These are phyloP conservation scores for Dactylonectria macrodidyma DNA, from an alignment of 2,329 filamentous ascomycete genomes.

Conservation along the genomic window DNA sequence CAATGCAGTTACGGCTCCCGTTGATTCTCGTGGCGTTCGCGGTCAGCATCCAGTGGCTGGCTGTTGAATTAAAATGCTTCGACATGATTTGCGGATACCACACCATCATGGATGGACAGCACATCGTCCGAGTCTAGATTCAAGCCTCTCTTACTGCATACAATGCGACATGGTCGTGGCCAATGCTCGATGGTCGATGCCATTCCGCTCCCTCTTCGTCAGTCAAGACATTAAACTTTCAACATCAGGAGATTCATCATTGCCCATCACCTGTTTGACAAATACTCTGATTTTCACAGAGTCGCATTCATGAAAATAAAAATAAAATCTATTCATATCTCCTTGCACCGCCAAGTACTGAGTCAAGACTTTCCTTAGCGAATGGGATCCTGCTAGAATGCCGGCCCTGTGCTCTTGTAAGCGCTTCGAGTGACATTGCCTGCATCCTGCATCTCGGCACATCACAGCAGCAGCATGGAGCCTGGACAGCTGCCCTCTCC, in stretches of 20 bases:
- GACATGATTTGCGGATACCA: background rate
- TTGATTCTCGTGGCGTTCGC: background rate
- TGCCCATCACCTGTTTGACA: background rate
- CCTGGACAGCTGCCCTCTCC: slow-evolving; percentile 14
- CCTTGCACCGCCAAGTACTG: slow-evolving; percentile 11
- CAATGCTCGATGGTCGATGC: background rate
- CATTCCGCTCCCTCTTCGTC: background rate
- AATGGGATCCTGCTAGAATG: slow-evolving; percentile 11
- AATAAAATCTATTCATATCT: slow-evolving; percentile 15
- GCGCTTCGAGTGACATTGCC: slow-evolving; percentile 26
- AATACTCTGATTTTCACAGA: background rate
- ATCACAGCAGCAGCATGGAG: slow-evolving; percentile 21
- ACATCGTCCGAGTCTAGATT: background rate
- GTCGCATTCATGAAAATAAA: background rate
- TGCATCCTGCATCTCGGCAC: slow-evolving; percentile 38
- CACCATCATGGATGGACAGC: background rate
- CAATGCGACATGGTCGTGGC: background rate
- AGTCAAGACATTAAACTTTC: background rate
- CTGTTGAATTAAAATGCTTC: background rate
- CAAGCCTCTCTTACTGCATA: slow-evolving; percentile 7
- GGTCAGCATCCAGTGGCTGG: background rate
- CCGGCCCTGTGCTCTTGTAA: slow-evolving; percentile 14
- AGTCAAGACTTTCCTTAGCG: slow-evolving; percentile 12
- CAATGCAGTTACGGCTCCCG: background rate
- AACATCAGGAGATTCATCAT: background rate